phyloP scores from a whole-genome alignment of 129 eudicot genomes.

The Escallonia herrerae region DNA sequence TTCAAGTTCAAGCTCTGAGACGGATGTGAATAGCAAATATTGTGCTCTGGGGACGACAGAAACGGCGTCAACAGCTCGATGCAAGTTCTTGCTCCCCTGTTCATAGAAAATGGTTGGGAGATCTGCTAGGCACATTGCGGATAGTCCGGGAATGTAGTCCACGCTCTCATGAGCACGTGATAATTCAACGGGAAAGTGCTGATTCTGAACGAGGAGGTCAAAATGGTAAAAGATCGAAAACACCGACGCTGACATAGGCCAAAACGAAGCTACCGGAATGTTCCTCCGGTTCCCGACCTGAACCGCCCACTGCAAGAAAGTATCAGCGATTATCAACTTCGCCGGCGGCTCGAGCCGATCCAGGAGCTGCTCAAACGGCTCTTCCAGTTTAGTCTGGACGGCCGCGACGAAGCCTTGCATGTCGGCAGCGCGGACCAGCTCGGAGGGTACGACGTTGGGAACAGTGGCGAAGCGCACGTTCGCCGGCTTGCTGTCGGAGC shows the following conservation, averaged over 20 bases:
- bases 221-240: conserved; percentile 10
- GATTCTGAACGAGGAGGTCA: conserved; percentile 14
- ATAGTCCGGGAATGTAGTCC: conserved; percentile 27
- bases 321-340: conserved; percentile 12
- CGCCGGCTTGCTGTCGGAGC: conserved; percentile 6
- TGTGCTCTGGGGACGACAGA: conserved; percentile 5
- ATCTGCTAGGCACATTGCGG: conserved; percentile 1
- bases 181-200: neutral
- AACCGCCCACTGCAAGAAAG: conserved; percentile 11
- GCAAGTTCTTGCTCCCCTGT: neutral
- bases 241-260: conserved; percentile 12
- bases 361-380: conserved; percentile 9
- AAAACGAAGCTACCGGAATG: conserved; percentile 21
- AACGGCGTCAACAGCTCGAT: neutral
- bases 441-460: conserved; percentile 21
- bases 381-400: conserved; percentile 13
- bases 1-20: conserved; percentile 21
- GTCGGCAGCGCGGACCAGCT: conserved; percentile 10
- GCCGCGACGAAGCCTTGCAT: neutral
- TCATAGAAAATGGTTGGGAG: neutral
- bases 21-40: conserved; percentile 6
- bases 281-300: conserved; percentile 12
- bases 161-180: conserved; percentile 3
- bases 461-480: conserved; percentile 10
- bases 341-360: conserved; percentile 11